These are phyloP conservation scores for Trichoderma virens DNA, from an alignment of 495 filamentous ascomycete species.

Conservation along the genomic window DNA sequence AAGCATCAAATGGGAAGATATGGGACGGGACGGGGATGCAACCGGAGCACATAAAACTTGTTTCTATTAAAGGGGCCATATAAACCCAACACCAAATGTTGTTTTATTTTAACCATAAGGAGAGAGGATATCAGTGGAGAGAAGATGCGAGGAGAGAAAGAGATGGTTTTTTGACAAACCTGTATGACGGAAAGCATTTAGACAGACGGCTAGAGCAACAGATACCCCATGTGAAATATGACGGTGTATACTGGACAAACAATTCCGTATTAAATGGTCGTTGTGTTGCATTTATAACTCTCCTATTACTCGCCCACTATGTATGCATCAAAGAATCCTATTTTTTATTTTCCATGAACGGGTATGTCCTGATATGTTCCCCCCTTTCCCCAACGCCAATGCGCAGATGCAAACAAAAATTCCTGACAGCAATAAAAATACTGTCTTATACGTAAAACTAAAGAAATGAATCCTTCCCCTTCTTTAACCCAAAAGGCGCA, in stretches of 20 bases:
- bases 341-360: neutral
- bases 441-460: no score
- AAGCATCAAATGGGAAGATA: neutral
- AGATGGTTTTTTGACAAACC: neutral
- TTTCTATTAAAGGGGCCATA: no score
- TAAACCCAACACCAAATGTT: no score
- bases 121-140: no score
- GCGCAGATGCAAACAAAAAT: neutral
- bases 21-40: neutral
- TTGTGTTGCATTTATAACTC: no score
- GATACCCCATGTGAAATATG: neutral
- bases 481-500: conserved; percentile 68
- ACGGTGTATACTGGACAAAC: neutral
- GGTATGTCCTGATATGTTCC: neutral
- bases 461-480: no score
- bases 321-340: no score
- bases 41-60: neutral
- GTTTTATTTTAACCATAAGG: no score
- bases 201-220: conserved; percentile 7
- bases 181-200: neutral
- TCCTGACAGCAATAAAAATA: no score
- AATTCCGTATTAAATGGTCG: neutral
- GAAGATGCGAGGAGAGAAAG: neutral
- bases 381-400: conserved; percentile 1
- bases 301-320: neutral